These are phyloP conservation scores for Lentinula boryana DNA, from an alignment of 768 basidiomycete genomes.

Conservation along the genomic window DNA sequence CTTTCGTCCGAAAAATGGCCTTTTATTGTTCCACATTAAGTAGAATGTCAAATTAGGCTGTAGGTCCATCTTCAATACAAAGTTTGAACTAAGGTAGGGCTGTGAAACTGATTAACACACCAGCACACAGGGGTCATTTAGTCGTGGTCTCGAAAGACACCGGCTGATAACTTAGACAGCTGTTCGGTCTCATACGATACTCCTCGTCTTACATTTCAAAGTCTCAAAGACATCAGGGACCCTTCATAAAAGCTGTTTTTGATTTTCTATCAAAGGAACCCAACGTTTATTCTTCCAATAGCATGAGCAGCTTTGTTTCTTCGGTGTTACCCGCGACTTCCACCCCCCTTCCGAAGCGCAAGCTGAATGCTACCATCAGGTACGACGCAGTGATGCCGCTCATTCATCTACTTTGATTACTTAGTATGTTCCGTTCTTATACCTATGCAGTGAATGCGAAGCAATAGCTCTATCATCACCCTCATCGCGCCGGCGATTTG, in stretches of 20 bases:
- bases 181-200: background rate
- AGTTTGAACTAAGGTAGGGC: background rate
- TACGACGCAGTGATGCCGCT: background rate
- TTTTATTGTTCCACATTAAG: background rate
- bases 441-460: background rate
- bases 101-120: background rate
- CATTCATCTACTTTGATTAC: too few species aligned
- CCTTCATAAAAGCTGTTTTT: background rate
- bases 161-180: background rate
- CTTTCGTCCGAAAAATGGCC: background rate
- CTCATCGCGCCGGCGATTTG: background rate
- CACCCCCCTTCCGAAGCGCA: background rate
- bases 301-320: background rate
- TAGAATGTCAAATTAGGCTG: background rate
- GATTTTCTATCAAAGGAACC: background rate
- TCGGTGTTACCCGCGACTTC: background rate
- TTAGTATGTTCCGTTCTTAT: background rate
- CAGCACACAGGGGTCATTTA: background rate
- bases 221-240: background rate
- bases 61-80: background rate
- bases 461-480: background rate
- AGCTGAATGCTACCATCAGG: background rate
- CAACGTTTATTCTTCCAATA: background rate
- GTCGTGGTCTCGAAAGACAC: background rate
- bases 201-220: background rate